phyloP scores from a whole-genome alignment of 352 stramenopile species.

The Plasmopara muralis region DNA sequence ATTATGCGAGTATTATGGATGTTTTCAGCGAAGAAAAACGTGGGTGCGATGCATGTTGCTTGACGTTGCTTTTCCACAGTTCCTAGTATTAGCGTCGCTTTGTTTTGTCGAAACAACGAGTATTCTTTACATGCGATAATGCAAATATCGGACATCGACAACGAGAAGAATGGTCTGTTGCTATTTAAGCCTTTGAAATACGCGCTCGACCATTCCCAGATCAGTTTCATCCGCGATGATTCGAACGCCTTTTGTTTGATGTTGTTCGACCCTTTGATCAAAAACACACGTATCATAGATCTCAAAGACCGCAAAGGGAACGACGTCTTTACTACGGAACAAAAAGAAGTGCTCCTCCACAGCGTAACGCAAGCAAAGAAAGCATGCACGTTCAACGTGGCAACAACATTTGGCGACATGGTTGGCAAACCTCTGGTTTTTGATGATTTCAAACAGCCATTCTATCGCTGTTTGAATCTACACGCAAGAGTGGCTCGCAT shows the following conservation, averaged over 20 bases:
- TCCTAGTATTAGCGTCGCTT: constrained; percentile 6
- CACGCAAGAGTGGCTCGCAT: constrained; percentile 10
- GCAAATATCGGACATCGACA: constrained; percentile 26
- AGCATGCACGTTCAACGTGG: constrained; percentile 9
- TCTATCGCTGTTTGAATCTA: constrained; percentile 12
- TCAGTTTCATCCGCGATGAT: constrained; percentile 5
- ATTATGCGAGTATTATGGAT: constrained; percentile 23
- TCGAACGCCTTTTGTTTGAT: neutral
- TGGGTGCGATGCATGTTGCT: constrained; percentile 22
- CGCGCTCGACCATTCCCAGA: constrained; percentile 12
- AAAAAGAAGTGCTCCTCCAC: constrained; percentile 1
- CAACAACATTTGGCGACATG: constrained; percentile 15
- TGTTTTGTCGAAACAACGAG: constrained; percentile 22
- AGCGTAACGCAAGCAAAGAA: constrained; percentile 10
- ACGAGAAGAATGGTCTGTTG: constrained; percentile 22
- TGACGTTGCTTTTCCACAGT: constrained; percentile 15
- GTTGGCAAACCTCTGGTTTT: constrained; percentile 8
- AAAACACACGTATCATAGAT: constrained; percentile 8
- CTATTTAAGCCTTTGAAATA: constrained; percentile 22
- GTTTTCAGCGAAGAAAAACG: constrained; percentile 10
- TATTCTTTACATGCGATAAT: constrained; percentile 15
- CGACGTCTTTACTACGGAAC: constrained; percentile 3
- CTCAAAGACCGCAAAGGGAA: constrained; percentile 3
- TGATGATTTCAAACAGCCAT: constrained; percentile 7
- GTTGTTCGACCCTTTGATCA: neutral